phyloP scores from a whole-genome alignment of 768 basidiomycete genomes.

The Tylopilus sp. region DNA sequence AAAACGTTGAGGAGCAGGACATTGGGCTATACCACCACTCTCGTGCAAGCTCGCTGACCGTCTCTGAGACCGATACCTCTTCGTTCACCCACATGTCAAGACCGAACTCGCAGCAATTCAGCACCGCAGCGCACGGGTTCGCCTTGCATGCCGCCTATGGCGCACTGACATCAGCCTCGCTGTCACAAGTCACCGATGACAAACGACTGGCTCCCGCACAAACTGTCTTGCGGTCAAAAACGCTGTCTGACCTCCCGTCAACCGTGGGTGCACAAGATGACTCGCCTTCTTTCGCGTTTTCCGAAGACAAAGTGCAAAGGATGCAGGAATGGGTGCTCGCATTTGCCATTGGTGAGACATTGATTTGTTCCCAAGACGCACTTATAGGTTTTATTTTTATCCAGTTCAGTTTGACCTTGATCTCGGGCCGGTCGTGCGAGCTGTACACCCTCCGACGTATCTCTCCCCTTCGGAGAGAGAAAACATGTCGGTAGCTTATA shows the following conservation, averaged over 20 bases:
- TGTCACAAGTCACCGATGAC: conserved; percentile 27
- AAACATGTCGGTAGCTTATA: conserved; percentile 58
- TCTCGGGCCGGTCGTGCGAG: conserved; percentile 73
- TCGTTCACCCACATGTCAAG: conserved; percentile 12
- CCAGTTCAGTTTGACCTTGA: conserved; percentile 88
- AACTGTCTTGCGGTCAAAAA: conserved; percentile 42
- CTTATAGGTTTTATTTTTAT: conserved; percentile 7
- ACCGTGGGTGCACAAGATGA: conserved; percentile 36
- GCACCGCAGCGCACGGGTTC: background rate
- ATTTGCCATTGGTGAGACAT: conserved; percentile 56
- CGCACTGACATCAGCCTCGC: conserved; percentile 34
- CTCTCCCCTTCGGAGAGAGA: conserved; percentile 67
- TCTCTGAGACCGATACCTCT: conserved; percentile 26
- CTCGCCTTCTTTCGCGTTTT: conserved; percentile 43
- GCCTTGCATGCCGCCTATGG: background rate
- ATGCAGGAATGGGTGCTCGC: conserved; percentile 68
- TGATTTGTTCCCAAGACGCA: background rate
- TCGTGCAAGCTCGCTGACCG: conserved; percentile 20
- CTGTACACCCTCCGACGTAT: conserved; percentile 63
- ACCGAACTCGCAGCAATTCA: conserved; percentile 14
- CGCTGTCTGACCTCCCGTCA: conserved; percentile 41
- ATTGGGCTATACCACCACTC: conserved; percentile 26
- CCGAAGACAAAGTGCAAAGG: conserved; percentile 42
- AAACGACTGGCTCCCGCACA: conserved; percentile 15
- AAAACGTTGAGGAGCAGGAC: conserved; percentile 27